Base-by-base conservation (phyloP, 768 basidiomycete genomes). In the Pleurotus pulmonarius region DNA sequence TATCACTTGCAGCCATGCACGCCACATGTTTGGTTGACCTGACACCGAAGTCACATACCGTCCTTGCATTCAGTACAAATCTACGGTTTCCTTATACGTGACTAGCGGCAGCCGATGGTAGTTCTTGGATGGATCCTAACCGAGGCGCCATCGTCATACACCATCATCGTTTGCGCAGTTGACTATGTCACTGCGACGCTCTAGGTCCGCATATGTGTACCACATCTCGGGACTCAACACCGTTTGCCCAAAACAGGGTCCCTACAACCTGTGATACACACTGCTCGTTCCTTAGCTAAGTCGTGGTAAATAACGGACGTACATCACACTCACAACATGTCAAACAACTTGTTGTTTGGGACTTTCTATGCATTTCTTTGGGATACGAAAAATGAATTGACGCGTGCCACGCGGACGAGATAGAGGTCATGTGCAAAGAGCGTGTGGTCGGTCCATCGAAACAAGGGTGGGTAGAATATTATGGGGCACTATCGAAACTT, bases 321-420 rank as follows among this genome's bases (percentile, higher is more conserved):
- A n/a, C 16, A n/a, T 29, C 48, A 15, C 15, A 34, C 25, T 12
- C 20, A 7, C 26, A 34, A 49, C 25, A 15, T 49, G 48, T 24
- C 26, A 49, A 34, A 34, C 15, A 9, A 34, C 22, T 44, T 5
- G 37, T 24, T 26, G 20, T 49, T n/a, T n/a, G n/a, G 16, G 26
- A 49, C n/a, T 26, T 49, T 49, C 48, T 49, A 49, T 16, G 48
- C 25, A 16, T 49, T 49, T 49, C 48, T 49, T 24, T 49, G 25
- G 25, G 29, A 49, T 49, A 49, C 48, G n/a, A 38, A 29, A 15
- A 49, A 24, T 49, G 48, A 38, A 49, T 49, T 26, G 48, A 26
- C 20, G 11, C 29, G 2, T 49, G 20, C 29, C 48, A 49, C 29
- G 26, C 48, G 20, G 9, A 49, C 11, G 48, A 16, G 48, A 49